A percentile compares a stretch with the other conserved stretches of the same genome.
phyloP scores from a whole-genome alignment of 2,329 filamentous ascomycete species.

The Ophiostoma quercus region DNA sequence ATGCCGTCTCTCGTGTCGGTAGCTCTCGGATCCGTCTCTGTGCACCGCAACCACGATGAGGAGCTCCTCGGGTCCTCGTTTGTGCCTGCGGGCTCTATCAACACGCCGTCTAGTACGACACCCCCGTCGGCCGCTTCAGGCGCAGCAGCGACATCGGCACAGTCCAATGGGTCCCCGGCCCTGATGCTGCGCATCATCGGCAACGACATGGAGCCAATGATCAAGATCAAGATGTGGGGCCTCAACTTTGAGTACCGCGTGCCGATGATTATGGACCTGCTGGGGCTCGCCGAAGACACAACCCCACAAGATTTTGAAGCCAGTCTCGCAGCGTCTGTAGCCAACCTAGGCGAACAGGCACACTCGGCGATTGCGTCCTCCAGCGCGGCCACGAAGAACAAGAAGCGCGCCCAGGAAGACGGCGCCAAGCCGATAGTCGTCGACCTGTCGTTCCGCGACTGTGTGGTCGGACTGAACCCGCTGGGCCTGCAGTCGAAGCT shows the following conservation, averaged over 20 bases:
- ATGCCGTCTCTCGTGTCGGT: slow-evolving; percentile 76
- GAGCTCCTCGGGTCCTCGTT: slow-evolving; percentile 59
- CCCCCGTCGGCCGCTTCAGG: slow-evolving; percentile 12
- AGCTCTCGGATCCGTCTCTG: slow-evolving; percentile 58
- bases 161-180: slow-evolving; percentile 42
- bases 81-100: slow-evolving; percentile 25
- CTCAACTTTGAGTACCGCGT: slow-evolving; percentile 85
- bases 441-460: slow-evolving; percentile 74
- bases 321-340: slow-evolving; percentile 72
- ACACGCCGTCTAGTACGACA: not conserved
- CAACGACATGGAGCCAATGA: slow-evolving; percentile 85
- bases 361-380: slow-evolving; percentile 43
- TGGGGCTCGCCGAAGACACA: slow-evolving; percentile 62
- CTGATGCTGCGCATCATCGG: slow-evolving; percentile 87
- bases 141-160: slow-evolving; percentile 1
- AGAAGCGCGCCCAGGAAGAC: not conserved
- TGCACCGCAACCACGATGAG: slow-evolving; percentile 62
- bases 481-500: slow-evolving; percentile 69
- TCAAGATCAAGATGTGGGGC: slow-evolving; percentile 84
- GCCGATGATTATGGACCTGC: slow-evolving; percentile 71
- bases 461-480: slow-evolving; percentile 78
- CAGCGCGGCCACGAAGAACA: slow-evolving; percentile 27
- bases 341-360: slow-evolving; percentile 64
- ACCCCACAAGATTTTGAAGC: slow-evolving; percentile 68
- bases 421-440: slow-evolving; percentile 56